Evolutionary conservation across 1,284 basidiomycete genomes (phyloP).

Genomic region (Heterobasidion annosum): DNA sequence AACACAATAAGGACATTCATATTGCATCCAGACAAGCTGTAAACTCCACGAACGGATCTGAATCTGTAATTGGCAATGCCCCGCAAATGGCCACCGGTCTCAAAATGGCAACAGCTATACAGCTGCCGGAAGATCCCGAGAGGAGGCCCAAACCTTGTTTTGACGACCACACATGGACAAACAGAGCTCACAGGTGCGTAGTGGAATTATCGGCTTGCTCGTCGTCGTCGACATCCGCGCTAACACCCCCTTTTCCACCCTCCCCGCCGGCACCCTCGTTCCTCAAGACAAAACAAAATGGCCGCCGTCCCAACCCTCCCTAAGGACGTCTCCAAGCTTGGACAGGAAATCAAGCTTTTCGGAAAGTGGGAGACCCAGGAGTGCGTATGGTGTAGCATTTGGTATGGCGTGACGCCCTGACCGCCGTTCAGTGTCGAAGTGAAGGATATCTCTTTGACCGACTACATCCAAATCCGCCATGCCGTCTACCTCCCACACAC

Average conservation of each 20-base stretch:
- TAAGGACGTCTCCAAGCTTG: constrained; percentile 78
- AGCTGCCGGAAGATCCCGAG: constrained; percentile 2
- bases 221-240: constrained; percentile 3
- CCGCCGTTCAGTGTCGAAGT: constrained; percentile 76
- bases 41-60: neutral
- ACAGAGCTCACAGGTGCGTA: neutral
- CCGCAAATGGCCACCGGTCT: neutral
- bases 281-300: constrained; percentile 27
- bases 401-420: neutral
- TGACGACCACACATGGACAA: neutral
- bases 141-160: constrained; percentile 1
- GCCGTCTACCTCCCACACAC: constrained; percentile 98
- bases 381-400: constrained; percentile 43
- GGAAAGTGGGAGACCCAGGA: constrained; percentile 96
- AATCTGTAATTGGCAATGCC: neutral
- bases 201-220: neutral
- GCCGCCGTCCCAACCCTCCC: constrained; percentile 65
- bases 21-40: neutral
- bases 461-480: constrained; percentile 99
- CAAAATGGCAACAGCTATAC: constrained; percentile 4
- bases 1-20: no score
- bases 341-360: constrained; percentile 88
- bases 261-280: neutral
- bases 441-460: constrained; percentile 97
- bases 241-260: neutral